Base-by-base conservation (phyloP, 1,284 basidiomycete genomes). In the Xerocomus amazonicus region DNA sequence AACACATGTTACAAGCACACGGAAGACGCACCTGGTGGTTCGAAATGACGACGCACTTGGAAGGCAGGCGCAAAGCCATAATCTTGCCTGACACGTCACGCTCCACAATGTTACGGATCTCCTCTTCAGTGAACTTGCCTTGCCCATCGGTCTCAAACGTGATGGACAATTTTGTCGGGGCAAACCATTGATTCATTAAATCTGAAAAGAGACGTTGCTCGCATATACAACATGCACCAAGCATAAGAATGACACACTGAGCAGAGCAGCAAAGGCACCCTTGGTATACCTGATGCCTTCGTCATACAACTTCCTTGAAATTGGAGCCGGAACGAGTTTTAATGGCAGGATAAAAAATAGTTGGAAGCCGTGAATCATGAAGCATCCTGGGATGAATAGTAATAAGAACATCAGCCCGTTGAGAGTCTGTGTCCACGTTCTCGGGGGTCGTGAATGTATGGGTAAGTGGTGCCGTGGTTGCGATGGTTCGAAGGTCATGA, bases 111-210 rank as follows among this genome's bases (percentile, higher is more conserved):
- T 61, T 58, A 27, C 77, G 75, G 26, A 88, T 70, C 37, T 88
- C 80, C 51, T 81, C 75, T 17, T 70, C 61, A 8, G 76, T 76
- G 61, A 89, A 79, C 40, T 73, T 73, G 29, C 86, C 85, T 51
- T 72, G 71, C 9, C 83, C 86, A 47, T 85, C 68, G 0, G 72
- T 78, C 60, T 91, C 84, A 53, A 89, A 87, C 1, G 92, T 90
- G 47, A 97, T 67, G 16, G 81, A 73, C 28, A 97, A 62, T 26
- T 76, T 80, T 0, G 90, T 90, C 0, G 91, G 92, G 0, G 87
- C 88, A 58, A 92, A 95, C 73, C 79, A 85, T 59, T 91, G 85
- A 59, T 78, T 83, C 75, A 86, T 80, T 31, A 94, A 71, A 48
- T 92, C 88, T 84, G 68, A 58, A 6, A 48, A 37, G 19, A 33